phyloP scores from a whole-genome alignment of 495 filamentous ascomycete genomes.

The Aspergillus biplanus region DNA sequence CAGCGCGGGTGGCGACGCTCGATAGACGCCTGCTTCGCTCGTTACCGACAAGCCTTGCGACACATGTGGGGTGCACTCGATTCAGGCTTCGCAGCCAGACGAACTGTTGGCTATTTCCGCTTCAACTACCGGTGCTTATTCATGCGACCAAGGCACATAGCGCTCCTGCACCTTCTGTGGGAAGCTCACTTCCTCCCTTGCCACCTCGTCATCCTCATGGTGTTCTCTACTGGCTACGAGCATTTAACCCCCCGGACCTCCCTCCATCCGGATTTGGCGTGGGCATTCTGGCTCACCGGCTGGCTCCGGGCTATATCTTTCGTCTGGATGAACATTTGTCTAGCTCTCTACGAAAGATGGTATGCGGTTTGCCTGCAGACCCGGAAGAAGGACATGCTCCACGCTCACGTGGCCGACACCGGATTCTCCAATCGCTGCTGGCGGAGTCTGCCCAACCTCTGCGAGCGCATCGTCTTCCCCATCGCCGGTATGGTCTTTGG shows the following conservation, averaged over 20 bases:
- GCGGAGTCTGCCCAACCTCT: slow-evolving; percentile 49
- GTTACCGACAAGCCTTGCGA: slow-evolving; percentile 67
- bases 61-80: slow-evolving; percentile 78
- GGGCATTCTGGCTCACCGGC: slow-evolving; percentile 59
- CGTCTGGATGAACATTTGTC: slow-evolving; percentile 59
- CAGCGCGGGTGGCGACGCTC: slow-evolving; percentile 49
- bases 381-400: slow-evolving; percentile 65
- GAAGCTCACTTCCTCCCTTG: slow-evolving; percentile 70
- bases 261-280: slow-evolving; percentile 52
- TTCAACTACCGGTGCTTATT: slow-evolving; percentile 31
- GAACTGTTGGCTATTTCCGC: slow-evolving; percentile 31
- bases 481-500: slow-evolving; percentile 65
- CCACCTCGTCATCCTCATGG: slow-evolving; percentile 62
- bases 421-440: slow-evolving; percentile 57
- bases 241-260: slow-evolving; percentile 47
- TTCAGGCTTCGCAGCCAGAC: slow-evolving; percentile 58
- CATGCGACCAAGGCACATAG: slow-evolving; percentile 35
- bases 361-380: slow-evolving; percentile 56
- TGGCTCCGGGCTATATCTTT: slow-evolving; percentile 61
- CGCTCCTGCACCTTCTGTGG: slow-evolving; percentile 63
- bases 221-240: slow-evolving; percentile 61
- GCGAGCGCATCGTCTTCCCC: slow-evolving; percentile 61
- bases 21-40: slow-evolving; percentile 55
- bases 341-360: slow-evolving; percentile 65
- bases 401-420: slow-evolving; percentile 62